These are phyloP conservation scores for Volvox reticuliferus DNA, from an alignment of 139 green algal species.

Conservation along the genomic window DNA sequence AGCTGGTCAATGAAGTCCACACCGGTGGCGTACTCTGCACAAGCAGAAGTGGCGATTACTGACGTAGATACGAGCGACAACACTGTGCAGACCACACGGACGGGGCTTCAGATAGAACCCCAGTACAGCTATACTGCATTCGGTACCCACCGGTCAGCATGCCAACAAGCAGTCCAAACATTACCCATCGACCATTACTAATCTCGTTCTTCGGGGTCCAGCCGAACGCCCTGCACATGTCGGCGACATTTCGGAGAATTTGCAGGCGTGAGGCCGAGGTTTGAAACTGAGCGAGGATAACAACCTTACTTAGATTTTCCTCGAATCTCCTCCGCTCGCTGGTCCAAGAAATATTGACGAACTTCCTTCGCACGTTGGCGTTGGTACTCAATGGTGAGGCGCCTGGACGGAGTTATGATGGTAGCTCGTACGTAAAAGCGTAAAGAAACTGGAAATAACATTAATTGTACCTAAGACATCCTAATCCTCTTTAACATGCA, in stretches of 20 bases:
- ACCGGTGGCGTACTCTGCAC: slow-evolving; percentile 93
- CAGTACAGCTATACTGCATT: not conserved
- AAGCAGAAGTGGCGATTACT: not conserved
- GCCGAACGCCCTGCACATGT: slow-evolving; percentile 82
- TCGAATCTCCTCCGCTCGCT: slow-evolving; percentile 49
- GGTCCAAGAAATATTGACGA: slow-evolving; percentile 89
- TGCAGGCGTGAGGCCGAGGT: too few species aligned
- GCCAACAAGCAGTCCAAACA: slow-evolving; percentile 95
- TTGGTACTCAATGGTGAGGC: slow-evolving; percentile 89
- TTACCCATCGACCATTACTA: slow-evolving; percentile 96
- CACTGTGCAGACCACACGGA: not conserved
- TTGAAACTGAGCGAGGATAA: not conserved
- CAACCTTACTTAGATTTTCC: slow-evolving; percentile 65
- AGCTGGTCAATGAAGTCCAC: slow-evolving; percentile 94
- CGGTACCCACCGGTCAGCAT: slow-evolving; percentile 79
- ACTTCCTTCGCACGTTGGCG: slow-evolving; percentile 93
- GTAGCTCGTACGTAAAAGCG: not conserved
- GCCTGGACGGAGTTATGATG: not conserved
- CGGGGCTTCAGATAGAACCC: not conserved
- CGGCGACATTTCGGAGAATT: too few species aligned
- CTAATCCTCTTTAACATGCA: not conserved
- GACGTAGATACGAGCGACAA: not conserved
- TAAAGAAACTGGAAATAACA: not conserved
- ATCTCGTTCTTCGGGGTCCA: slow-evolving; percentile 95
- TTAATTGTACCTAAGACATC: too few species aligned